Evolutionary conservation across 2,329 filamentous ascomycete genomes (phyloP), one percentile per base, ranked within the genome.

Genomic region (Elsinoe perseae): DNA sequence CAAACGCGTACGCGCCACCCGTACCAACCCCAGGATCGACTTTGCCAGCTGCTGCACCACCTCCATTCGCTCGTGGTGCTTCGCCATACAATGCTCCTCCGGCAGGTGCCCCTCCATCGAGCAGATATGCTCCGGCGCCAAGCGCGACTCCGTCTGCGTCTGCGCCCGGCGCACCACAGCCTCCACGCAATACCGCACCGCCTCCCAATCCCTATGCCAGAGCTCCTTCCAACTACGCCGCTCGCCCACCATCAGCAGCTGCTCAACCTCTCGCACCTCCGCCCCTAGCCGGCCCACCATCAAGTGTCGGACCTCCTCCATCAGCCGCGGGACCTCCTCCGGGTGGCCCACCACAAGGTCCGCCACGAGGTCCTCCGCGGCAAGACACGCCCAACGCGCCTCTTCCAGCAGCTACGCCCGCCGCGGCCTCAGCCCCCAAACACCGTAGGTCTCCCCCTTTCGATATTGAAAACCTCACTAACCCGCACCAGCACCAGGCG

Each of bases 21-120:
- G 46, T 21, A 12, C 71, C 73, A 59, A 64, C 70, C 23, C 58
- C 68, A 69, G 64, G 63, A 69, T 67, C 71, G 58, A 75, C 67
- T 66, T 73, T 72, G 61, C 76, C 71, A 4, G 70, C 75, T 30
- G 70, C 65, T 62, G 69, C 64, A 54, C 80, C 80, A 43, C 77
- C 83, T 40, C 80, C 82, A 18, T 79, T 89, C 53, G 80, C 84
- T 20, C 84, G 89, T 61, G 89, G 86, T 25, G 80, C 86, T 3
- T 95, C 91, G 23, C 91, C 91, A 4, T 96, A 95, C 71, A 89
- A 91, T 65, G 82, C 86, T 34, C 87, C 91, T 55, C 87, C 88
- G 5, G 75, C 67, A 27, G 79, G 77, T 16, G 76, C 82, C 4
- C 84, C 87, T n/a, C 81, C 85, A 4, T 80, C 83, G 8, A 89